Evolutionary conservation across 306 rosid species (phyloP), one percentile per base, ranked within the genome.

Genomic region (Vigna mungo): DNA sequence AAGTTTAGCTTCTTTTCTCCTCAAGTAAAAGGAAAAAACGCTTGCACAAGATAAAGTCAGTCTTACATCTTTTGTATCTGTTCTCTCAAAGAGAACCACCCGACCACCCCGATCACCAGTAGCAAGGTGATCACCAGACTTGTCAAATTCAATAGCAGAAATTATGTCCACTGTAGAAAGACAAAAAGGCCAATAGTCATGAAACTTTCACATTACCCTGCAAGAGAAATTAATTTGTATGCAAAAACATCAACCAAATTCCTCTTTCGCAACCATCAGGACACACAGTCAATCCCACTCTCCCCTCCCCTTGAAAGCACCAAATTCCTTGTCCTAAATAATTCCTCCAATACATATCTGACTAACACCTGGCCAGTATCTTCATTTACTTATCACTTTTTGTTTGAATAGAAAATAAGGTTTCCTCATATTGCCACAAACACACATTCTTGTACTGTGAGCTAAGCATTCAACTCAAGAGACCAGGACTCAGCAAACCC

Each of bases 21-120:
- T 44, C 10, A 43, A 10, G 1, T 43, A 13, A 18, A 4, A 20
- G 7, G 55, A 66, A 72, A 46, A 70, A 52, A 27, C 36, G 18
- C 15, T 39, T 65, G 67, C 66, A 54, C 30, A 37, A 56, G 30
- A 80, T 70, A 77, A 86, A 82, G 53, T 32, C 61, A 21, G 75
- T 78, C 94, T 71, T 83, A 92, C 99, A 84, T 96, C 96, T 86
- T 92, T 92, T 72, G 89, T 69, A 88, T 96, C 98, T 27, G 96
- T 92, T 86, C 99, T 92, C 90, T 96, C 99, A 88, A 96, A 96
- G 51, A 96, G 98, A 85, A 96, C 99, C 68, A 96, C 99, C 68
- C 99, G 92, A 78, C 99, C 99, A 78, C 99, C 99, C 68, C 97
- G 96, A 85, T 96, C 99, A 48, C 99, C 99, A 51, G 99, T 96